These are phyloP conservation scores for Cytospora piceae DNA, from an alignment of 2,329 filamentous ascomycete species.

Conservation along the genomic window DNA sequence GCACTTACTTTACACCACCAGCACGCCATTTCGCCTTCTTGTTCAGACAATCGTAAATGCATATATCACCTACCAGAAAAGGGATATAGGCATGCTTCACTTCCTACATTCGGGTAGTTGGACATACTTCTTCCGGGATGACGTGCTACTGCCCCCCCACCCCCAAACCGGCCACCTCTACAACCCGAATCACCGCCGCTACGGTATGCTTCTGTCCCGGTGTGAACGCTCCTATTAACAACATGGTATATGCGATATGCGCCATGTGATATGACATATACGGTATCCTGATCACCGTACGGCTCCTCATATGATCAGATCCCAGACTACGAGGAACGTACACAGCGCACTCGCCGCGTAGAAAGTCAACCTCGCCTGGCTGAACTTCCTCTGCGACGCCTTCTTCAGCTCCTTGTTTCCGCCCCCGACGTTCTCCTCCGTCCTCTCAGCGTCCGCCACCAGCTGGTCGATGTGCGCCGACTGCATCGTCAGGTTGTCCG, in stretches of 20 bases:
- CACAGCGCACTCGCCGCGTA: constrained; percentile 79
- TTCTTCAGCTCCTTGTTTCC: constrained; percentile 92
- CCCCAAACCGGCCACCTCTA: constrained; percentile 1
- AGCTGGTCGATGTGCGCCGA: constrained; percentile 88
- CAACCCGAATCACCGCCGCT: background rate
- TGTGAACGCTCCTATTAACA: background rate
- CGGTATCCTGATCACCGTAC: background rate
- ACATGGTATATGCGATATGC: background rate
- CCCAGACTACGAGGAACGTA: constrained; percentile 75
- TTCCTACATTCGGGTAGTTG: background rate
- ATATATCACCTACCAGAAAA: background rate
- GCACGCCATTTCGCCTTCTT: constrained; percentile 21
- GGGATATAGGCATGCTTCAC: background rate
- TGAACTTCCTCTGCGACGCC: constrained; percentile 68
- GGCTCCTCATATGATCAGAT: constrained; percentile 60
- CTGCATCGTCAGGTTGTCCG: constrained; percentile 82
- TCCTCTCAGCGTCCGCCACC: constrained; percentile 79
- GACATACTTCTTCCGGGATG: background rate
- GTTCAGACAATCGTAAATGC: background rate
- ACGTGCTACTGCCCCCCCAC: background rate
- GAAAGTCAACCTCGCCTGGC: constrained; percentile 77
- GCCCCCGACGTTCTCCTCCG: constrained; percentile 81
- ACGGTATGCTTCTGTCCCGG: background rate
- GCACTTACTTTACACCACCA: constrained; percentile 4
- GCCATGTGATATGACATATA: background rate